Evolutionary conservation across 2,329 filamentous ascomycete genomes (phyloP), one percentile per base, ranked within the genome.

Genomic region (Aspergillus hortae): DNA sequence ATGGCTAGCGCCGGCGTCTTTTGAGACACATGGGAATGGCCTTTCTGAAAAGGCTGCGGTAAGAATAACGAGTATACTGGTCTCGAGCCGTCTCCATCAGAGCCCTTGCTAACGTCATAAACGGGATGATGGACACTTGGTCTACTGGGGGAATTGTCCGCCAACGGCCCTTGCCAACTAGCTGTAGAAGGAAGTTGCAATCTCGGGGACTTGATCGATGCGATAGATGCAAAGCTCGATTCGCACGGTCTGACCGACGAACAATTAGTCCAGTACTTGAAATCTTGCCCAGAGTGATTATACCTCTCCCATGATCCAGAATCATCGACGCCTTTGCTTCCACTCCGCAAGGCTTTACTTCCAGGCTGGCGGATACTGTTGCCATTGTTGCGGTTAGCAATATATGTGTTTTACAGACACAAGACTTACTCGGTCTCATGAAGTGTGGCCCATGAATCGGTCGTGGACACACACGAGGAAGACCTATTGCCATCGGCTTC

Each of bases 391-490:
- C 35, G 17, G 15, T 38, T 6, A 12, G 61, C 40, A 58, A 56
- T n/a, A 47, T 6, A 14, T 23, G 21, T 21, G 30, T 2, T 1
- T 7, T 1, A 30, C 6, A 30, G 4, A 44, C 14, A 14, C 14
- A 15, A 27, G n/a, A 55, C 61, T 58, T 54, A 63, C 61, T 56
- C 56, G 52, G 41, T 47, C 21, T 59, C 56, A 41, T 55, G 49
- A 25, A 55, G 50, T 7, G 60, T 61, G n/a, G 57, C 54, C 61
- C 61, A 61, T 2, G 61, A 64, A 46, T 61, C 55, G 21, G 55
- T 56, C 32, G 60, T 62, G 12, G 61, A 61, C 15, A 51, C 33
- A 33, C 47, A 57, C 4, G 61, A 61, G 12, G 55, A 52, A 21
- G 48, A 56, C 21, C 51, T 56, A 17, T 48, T 47, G n/a, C 36